Conservation (phyloP, 129 eudicot genomes). For the Artemisia tridentata region DNA sequence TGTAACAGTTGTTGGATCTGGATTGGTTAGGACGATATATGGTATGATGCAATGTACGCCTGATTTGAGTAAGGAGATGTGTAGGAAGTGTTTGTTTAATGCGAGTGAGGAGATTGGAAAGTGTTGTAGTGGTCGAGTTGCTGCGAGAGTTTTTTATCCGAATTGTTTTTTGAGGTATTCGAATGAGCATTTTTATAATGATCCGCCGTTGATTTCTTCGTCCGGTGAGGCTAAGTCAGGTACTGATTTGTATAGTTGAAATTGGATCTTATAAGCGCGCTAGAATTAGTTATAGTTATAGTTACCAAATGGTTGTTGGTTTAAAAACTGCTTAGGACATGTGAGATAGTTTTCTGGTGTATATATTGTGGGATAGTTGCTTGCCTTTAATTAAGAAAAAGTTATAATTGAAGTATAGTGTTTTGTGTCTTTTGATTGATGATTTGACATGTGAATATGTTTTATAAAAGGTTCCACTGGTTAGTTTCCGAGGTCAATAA, state of each 20-base stretch:
- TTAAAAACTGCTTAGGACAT: too few relatives aligned
- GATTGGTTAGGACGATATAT: conserved; percentile 26
- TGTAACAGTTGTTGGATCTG: conserved; percentile 9
- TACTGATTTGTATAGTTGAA: conserved; percentile 3
- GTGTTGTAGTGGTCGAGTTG: conserved; percentile 34
- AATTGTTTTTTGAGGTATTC: conserved; percentile 49
- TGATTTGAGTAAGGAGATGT: conserved; percentile 40
- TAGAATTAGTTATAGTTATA: too few relatives aligned
- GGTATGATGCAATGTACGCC: conserved; percentile 63
- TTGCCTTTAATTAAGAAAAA: too few relatives aligned
- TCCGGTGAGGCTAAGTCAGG: conserved; percentile 18
- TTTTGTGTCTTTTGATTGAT: neutral
- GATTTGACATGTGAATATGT: neutral
- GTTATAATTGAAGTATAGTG: neutral
- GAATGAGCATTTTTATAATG: conserved; percentile 30
- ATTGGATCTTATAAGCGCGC: neutral
- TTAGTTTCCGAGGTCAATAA: too few relatives aligned
- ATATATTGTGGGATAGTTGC: too few relatives aligned
- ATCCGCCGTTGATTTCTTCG: conserved; percentile 1
- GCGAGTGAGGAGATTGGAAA: conserved; percentile 11
- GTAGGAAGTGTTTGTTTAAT: conserved; percentile 35
- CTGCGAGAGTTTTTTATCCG: conserved; percentile 37
- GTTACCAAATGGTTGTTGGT: too few relatives aligned
- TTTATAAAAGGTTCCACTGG: too few relatives aligned
- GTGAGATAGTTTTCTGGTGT: neutral